phyloP scores from a whole-genome alignment of 192 early-diverging fungal genomes.

The Gamsiella multidivaricata region DNA sequence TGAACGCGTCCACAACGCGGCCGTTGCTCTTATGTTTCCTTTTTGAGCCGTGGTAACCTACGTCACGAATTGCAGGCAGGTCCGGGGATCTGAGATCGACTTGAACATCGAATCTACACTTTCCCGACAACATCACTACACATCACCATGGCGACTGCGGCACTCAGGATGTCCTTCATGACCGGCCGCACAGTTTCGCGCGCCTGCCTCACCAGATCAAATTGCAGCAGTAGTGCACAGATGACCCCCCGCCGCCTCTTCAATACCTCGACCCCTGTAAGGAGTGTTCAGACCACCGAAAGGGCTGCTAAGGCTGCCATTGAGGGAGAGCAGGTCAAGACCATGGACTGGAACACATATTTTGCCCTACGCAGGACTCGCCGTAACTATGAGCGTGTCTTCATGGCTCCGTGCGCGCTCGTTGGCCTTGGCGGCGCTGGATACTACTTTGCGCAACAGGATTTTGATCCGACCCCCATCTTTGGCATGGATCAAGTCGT shows the following conservation, averaged over 20 bases:
- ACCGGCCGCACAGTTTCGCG: constrained; percentile 21
- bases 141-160: constrained; percentile 32
- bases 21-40: no score
- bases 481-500: constrained; percentile 75
- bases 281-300: constrained; percentile 7
- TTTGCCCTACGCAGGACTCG: constrained; percentile 72
- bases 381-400: constrained; percentile 67
- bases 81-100: no score
- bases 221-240: background rate
- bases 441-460: constrained; percentile 65
- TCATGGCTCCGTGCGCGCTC: constrained; percentile 62
- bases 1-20: no score
- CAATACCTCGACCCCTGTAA: constrained; percentile 26
- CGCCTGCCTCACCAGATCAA: constrained; percentile 21
- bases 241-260: constrained; percentile 26
- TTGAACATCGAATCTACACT: no score
- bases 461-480: constrained; percentile 73
- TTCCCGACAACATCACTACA: no score
- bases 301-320: background rate
- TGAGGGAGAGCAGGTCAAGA: constrained; percentile 27
- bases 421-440: constrained; percentile 54
- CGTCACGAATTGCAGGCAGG: no score
- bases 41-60: no score
- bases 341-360: constrained; percentile 69
- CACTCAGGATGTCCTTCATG: constrained; percentile 47